These are phyloP conservation scores for Serendipita sp. DNA, from an alignment of 768 basidiomycete genomes.

Conservation along the genomic window DNA sequence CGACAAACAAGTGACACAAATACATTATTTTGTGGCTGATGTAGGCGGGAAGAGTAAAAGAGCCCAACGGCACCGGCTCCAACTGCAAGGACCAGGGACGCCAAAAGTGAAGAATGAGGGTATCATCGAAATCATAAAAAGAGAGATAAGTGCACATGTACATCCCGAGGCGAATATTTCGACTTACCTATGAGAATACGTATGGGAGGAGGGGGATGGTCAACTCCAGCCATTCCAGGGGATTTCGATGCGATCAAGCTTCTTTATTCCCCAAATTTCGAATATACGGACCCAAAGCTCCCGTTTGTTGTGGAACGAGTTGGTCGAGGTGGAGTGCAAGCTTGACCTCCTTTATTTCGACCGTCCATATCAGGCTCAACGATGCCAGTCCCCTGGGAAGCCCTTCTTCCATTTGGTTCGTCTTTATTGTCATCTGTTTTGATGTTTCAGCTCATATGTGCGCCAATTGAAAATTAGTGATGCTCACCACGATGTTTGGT, in stretches of 20 bases:
- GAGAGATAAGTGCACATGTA: not conserved
- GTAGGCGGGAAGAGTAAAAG: constrained; percentile 19
- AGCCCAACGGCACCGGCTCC: constrained; percentile 20
- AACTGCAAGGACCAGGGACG: constrained; percentile 11
- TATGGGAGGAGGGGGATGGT: not conserved
- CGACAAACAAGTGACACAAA: constrained; percentile 19
- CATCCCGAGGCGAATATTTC: not conserved
- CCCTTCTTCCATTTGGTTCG: constrained; percentile 85
- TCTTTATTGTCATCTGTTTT: not conserved
- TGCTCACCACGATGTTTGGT: constrained; percentile 70
- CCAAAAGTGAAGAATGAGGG: not conserved
- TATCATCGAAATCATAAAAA: not conserved
- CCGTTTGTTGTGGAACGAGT: not conserved
- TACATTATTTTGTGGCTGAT: constrained; percentile 11
- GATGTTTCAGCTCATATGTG: constrained; percentile 6
- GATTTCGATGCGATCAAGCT: not conserved
- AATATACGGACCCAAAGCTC: not conserved
- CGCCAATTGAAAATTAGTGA: not conserved
- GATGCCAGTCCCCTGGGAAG: constrained; percentile 97
- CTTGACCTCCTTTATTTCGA: constrained; percentile 1
- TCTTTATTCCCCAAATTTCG: not conserved
- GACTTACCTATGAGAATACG: not conserved
- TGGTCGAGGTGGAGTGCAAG: not conserved
- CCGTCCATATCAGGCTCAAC: constrained; percentile 12
- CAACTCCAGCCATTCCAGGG: not conserved